These are phyloP conservation scores for Gastrodia elata DNA, from an alignment of 106 monocot species.

Conservation along the genomic window DNA sequence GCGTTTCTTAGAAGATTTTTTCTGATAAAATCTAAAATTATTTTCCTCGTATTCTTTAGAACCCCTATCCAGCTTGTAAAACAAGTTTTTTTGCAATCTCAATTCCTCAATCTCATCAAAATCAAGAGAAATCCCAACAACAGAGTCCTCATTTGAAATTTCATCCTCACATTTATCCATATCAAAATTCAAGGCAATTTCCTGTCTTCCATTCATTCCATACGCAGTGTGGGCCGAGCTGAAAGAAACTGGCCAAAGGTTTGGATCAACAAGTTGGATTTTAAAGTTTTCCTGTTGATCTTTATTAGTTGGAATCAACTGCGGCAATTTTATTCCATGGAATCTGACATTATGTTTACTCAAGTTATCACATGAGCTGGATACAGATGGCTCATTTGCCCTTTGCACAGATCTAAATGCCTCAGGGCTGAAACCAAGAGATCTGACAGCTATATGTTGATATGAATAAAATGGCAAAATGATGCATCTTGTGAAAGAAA, in stretches of 20 bases:
- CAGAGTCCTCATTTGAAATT: not conserved
- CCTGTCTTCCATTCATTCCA: not conserved
- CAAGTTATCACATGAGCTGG: not conserved
- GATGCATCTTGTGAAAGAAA: not conserved
- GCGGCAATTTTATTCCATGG: not conserved
- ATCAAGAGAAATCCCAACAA: conserved; percentile 12
- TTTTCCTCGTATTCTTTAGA: conserved; percentile 77
- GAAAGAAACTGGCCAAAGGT: conserved; percentile 31
- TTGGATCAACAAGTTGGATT: conserved; percentile 42
- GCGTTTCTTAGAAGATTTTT: conserved; percentile 25
- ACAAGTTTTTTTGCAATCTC: conserved; percentile 44
- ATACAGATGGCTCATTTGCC: not conserved
- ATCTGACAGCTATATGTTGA: not conserved
- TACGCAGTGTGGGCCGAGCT: not conserved
- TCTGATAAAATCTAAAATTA: conserved; percentile 33
- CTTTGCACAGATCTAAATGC: not conserved
- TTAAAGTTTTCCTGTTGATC: conserved; percentile 17
- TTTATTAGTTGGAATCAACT: conserved; percentile 3
- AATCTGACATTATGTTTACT: not conserved
- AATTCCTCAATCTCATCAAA: conserved; percentile 66
- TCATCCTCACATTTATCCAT: not conserved
- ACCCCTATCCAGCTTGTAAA: conserved; percentile 64
- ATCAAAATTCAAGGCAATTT: not conserved
- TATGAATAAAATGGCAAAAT: not conserved
- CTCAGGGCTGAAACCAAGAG: not conserved